A percentile compares a stretch with the other conserved stretches of the same genome.
Evolutionary conservation across 2,329 filamentous ascomycete species (phyloP).

Genomic region (Cryphonectria japonica): DNA sequence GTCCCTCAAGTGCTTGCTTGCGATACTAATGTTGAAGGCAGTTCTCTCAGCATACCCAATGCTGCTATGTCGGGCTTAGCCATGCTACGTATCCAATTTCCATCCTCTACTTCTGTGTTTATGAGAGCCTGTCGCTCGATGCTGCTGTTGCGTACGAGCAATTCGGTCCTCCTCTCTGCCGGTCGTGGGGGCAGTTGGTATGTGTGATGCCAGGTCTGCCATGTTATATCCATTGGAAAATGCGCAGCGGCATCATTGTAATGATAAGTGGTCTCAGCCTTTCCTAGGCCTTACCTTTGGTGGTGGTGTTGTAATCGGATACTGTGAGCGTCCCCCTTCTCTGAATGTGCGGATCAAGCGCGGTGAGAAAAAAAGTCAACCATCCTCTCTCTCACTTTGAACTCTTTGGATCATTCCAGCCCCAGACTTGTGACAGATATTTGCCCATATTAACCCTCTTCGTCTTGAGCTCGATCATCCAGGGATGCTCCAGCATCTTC

Average conservation of each 20-base stretch:
- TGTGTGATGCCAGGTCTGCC: neutral
- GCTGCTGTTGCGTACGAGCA: neutral
- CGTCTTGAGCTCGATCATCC: conserved; percentile 94
- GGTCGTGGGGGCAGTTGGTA: neutral
- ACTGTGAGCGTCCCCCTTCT: neutral
- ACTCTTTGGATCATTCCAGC: conserved; percentile 66
- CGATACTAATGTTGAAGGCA: neutral
- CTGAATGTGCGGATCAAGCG: neutral
- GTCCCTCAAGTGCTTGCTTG: neutral
- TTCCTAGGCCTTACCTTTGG: neutral
- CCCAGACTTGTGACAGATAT: conserved; percentile 95
- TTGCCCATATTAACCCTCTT: conserved; percentile 98
- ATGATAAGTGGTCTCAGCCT: neutral
- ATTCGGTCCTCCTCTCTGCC: neutral
- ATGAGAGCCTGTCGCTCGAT: neutral
- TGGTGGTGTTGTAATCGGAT: neutral
- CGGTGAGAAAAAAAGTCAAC: neutral
- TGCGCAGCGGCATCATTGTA: neutral
- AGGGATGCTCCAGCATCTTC: conserved; percentile 98
- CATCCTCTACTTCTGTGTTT: neutral
- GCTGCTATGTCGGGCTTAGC: neutral
- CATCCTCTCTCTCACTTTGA: conserved; percentile 17
- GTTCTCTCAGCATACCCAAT: neutral
- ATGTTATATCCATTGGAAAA: neutral
- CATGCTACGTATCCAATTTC: neutral